Conservation (phyloP, 305 asterid species). For the Striga hermonthica region DNA sequence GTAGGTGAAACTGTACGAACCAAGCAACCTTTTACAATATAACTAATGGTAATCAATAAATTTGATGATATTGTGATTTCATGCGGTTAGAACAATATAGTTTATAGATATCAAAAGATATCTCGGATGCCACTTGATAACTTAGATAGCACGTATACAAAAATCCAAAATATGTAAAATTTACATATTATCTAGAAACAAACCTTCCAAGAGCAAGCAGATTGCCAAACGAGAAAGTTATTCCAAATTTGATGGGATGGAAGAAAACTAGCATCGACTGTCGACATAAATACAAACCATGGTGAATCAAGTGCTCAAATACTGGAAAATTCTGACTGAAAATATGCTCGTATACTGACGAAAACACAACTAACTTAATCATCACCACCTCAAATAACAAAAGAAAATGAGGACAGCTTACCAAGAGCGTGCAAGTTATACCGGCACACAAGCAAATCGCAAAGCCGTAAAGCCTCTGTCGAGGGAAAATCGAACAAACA, state of each 20-base stretch:
- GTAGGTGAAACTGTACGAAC: constrained; percentile 20
- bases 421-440: constrained; percentile 91
- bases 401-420: constrained; percentile 31
- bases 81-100: constrained; percentile 22
- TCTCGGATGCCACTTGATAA: constrained; percentile 10
- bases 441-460: constrained; percentile 87
- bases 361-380: constrained; percentile 15
- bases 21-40: constrained; percentile 8
- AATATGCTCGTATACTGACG: background rate
- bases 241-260: constrained; percentile 93
- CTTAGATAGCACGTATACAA: background rate
- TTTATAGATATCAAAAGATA: constrained; percentile 13
- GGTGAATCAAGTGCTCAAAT: constrained; percentile 24
- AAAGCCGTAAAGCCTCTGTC: constrained; percentile 86
- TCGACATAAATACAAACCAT: constrained; percentile 16
- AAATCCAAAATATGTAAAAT: constrained; percentile 16
- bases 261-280: constrained; percentile 98
- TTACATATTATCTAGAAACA: constrained; percentile 28
- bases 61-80: constrained; percentile 11
- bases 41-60: background rate
- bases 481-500: constrained; percentile 25
- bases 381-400: constrained; percentile 13
- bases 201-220: constrained; percentile 98
- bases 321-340: constrained; percentile 15
- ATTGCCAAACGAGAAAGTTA: constrained; percentile 93